Evolutionary conservation across 2,329 filamentous ascomycete genomes (phyloP).

Genomic region (Fusarium sp.): DNA sequence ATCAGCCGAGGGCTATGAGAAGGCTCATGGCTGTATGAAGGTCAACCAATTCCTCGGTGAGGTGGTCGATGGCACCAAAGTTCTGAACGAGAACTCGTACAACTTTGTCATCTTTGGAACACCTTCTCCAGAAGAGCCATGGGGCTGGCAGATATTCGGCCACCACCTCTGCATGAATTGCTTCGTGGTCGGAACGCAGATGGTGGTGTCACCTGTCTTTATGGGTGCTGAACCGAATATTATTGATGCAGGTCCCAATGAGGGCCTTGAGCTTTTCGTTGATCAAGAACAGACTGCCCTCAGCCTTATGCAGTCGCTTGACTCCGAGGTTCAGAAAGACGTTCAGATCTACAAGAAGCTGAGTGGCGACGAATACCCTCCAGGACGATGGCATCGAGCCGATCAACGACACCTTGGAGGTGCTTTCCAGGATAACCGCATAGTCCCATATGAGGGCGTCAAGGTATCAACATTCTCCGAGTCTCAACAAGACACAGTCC

Average conservation of each 20-base stretch:
- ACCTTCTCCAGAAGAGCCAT: constrained; percentile 67
- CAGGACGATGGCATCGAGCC: constrained; percentile 78
- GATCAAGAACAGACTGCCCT: constrained; percentile 72
- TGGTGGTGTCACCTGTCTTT: constrained; percentile 77
- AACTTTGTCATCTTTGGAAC: constrained; percentile 77
- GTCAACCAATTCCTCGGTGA: constrained; percentile 80
- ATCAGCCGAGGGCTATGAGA: constrained; percentile 75
- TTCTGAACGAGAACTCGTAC: constrained; percentile 80
- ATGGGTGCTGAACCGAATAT: constrained; percentile 82
- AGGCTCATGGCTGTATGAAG: constrained; percentile 74
- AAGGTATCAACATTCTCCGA: constrained; percentile 46
- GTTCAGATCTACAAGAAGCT: constrained; percentile 57
- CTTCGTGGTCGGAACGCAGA: constrained; percentile 71
- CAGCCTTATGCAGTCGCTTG: constrained; percentile 71
- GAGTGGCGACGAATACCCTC: constrained; percentile 71
- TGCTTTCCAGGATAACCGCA: constrained; percentile 79
- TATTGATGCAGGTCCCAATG: constrained; percentile 71
- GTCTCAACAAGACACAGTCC: constrained; percentile 1
- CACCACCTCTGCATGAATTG: constrained; percentile 80
- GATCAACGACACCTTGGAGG: constrained; percentile 82
- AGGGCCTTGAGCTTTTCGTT: constrained; percentile 73
- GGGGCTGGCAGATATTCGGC: constrained; percentile 80
- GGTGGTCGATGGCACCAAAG: constrained; percentile 66
- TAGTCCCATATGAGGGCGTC: constrained; percentile 78
- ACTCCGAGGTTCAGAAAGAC: neutral